These are phyloP conservation scores for Microthlaspi erraticum DNA, from an alignment of 345 rosid genomes.

Conservation along the genomic window DNA sequence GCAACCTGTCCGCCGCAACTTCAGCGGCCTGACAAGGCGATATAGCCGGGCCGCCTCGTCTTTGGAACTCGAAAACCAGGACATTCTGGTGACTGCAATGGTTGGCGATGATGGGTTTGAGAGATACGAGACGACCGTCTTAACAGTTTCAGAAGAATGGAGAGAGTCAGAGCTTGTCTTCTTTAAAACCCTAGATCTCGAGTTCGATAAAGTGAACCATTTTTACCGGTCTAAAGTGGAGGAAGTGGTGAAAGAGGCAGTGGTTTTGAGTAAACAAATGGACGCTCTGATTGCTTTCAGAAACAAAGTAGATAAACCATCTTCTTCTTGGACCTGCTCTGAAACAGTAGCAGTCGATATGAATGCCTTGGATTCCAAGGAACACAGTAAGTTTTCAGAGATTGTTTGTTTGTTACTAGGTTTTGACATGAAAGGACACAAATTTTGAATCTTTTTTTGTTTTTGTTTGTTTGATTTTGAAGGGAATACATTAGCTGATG, in stretches of 20 bases:
- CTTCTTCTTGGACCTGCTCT: slow-evolving; percentile 34
- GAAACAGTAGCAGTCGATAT: slow-evolving; percentile 38
- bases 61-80: slow-evolving; percentile 18
- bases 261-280: slow-evolving; percentile 45
- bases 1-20: slow-evolving; percentile 40
- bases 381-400: slow-evolving; percentile 30
- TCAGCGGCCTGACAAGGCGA: slow-evolving; percentile 48
- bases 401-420: slow-evolving; percentile 8
- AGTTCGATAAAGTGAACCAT: slow-evolving; percentile 48
- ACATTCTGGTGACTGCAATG: slow-evolving; percentile 40
- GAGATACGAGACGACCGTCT: slow-evolving; percentile 39
- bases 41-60: slow-evolving; percentile 34
- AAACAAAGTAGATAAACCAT: slow-evolving; percentile 62
- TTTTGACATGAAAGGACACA: slow-evolving; percentile 1
- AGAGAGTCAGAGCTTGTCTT: slow-evolving; percentile 51
- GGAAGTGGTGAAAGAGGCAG: slow-evolving; percentile 45
- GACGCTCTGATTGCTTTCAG: slow-evolving; percentile 65
- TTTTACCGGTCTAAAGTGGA: slow-evolving; percentile 45
- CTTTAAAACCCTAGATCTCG: slow-evolving; percentile 53
- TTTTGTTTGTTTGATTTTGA: slow-evolving; percentile 12
- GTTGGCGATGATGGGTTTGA: slow-evolving; percentile 44
- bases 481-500: slow-evolving; percentile 37
- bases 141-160: slow-evolving; percentile 46
- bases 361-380: slow-evolving; percentile 19
- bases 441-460: slow-evolving; percentile 7